Conservation (phyloP, 2,329 filamentous ascomycete species). For the Shiraia bambusicola region DNA sequence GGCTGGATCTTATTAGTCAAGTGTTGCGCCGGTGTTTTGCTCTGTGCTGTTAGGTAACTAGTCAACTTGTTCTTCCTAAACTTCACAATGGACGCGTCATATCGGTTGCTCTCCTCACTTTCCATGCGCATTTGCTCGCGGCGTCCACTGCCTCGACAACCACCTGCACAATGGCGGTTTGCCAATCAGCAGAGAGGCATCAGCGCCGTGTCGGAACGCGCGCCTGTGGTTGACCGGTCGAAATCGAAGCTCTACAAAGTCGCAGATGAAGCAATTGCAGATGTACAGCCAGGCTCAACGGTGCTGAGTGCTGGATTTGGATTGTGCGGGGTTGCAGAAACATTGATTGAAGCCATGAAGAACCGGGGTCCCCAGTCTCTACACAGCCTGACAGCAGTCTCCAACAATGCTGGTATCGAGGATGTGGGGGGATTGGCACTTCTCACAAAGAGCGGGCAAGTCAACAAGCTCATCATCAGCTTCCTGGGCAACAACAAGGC, state of each 20-base stretch:
- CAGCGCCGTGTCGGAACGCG: conserved; percentile 22
- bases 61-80: too few relatives aligned
- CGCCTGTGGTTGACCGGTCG: conserved; percentile 38
- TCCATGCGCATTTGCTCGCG: conserved; percentile 31
- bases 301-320: conserved; percentile 44
- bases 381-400: conserved; percentile 66
- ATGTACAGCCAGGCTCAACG: conserved; percentile 40
- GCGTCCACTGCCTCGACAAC: conserved; percentile 30
- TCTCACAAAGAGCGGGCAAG: conserved; percentile 68
- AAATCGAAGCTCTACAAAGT: conserved; percentile 41
- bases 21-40: too few relatives aligned
- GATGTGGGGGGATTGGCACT: conserved; percentile 65
- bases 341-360: conserved; percentile 40
- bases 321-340: conserved; percentile 44
- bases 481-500: conserved; percentile 78
- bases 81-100: conserved; percentile 34
- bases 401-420: conserved; percentile 76
- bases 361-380: conserved; percentile 34
- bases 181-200: conserved; percentile 26
- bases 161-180: conserved; percentile 28
- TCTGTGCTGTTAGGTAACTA: too few relatives aligned
- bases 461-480: conserved; percentile 72
- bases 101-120: conserved; percentile 31
- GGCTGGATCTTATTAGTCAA: too few relatives aligned
- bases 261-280: conserved; percentile 42